phyloP scores from a whole-genome alignment of 2,329 filamentous ascomycete genomes.

The Aspergillus sp. region DNA sequence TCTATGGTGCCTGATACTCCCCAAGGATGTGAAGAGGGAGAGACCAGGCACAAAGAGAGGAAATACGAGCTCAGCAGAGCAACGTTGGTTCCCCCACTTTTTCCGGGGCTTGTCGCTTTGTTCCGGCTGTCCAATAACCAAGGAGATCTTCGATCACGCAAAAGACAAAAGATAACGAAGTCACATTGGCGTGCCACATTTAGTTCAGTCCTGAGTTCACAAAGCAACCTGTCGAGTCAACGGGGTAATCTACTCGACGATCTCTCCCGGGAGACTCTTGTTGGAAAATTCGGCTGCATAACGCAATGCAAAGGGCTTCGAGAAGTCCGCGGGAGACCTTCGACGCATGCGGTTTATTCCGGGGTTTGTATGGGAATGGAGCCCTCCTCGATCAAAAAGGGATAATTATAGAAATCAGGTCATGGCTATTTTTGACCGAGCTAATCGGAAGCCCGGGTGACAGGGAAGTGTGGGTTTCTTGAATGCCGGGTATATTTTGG shows the following conservation, averaged over 20 bases:
- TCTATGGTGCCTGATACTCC: neutral
- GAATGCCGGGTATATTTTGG: slow-evolving; percentile 15
- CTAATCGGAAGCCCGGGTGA: neutral
- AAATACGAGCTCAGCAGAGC: neutral
- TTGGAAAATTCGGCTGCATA: neutral
- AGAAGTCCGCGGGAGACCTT: neutral
- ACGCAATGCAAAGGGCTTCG: neutral
- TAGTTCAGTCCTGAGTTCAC: neutral
- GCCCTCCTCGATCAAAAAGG: neutral
- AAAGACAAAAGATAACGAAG: neutral
- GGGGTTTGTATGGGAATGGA: no score
- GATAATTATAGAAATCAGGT: slow-evolving; percentile 14
- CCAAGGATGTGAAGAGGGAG: neutral
- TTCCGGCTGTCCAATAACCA: neutral
- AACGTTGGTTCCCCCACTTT: no score
- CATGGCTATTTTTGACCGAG: neutral
- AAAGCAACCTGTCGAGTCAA: neutral
- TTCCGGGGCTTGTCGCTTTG: neutral
- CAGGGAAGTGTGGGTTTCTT: slow-evolving; percentile 12
- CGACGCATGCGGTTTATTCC: neutral
- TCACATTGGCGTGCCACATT: neutral
- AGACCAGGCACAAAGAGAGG: neutral
- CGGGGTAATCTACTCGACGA: neutral
- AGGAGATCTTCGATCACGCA: neutral
- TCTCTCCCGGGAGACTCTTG: neutral